Evolutionary conservation across 2,329 filamentous ascomycete species (phyloP).

Genomic region (Arachnopeziza araneosa): DNA sequence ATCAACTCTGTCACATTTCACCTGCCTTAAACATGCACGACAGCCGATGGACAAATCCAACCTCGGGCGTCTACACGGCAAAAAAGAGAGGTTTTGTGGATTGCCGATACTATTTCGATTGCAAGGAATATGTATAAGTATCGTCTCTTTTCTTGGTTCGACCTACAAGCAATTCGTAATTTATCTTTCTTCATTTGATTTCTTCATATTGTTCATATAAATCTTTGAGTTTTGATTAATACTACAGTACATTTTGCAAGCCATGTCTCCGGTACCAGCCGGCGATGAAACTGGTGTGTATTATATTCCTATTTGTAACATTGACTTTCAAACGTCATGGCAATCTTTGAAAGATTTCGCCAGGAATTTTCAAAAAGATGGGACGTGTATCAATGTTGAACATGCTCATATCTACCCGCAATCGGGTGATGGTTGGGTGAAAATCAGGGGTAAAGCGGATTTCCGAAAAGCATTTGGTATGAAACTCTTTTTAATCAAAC

Average conservation of each 20-base stretch:
- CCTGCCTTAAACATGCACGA: too few relatives aligned
- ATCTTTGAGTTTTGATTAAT: neutral
- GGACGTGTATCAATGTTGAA: conserved; percentile 17
- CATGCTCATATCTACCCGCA: conserved; percentile 20
- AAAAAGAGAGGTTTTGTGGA: too few relatives aligned
- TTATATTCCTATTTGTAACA: conserved; percentile 14
- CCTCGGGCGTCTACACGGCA: too few relatives aligned
- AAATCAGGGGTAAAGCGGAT: conserved; percentile 17
- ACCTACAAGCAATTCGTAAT: too few relatives aligned
- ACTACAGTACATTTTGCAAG: neutral
- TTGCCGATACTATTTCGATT: too few relatives aligned
- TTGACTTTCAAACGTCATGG: conserved; percentile 22
- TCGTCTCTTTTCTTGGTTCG: too few relatives aligned
- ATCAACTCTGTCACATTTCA: too few relatives aligned
- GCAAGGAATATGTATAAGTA: too few relatives aligned
- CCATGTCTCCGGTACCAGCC: conserved; percentile 12
- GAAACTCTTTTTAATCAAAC: neutral
- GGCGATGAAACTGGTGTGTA: conserved; percentile 15
- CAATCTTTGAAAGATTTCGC: conserved; percentile 25
- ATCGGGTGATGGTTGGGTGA: conserved; percentile 21
- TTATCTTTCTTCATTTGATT: neutral
- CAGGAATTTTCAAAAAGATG: conserved; percentile 13
- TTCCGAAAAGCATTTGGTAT: conserved; percentile 19
- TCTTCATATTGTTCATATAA: neutral
- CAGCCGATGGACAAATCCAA: too few relatives aligned